phyloP scores from a whole-genome alignment of 164 flowering plant species.

The Annona cherimola region DNA sequence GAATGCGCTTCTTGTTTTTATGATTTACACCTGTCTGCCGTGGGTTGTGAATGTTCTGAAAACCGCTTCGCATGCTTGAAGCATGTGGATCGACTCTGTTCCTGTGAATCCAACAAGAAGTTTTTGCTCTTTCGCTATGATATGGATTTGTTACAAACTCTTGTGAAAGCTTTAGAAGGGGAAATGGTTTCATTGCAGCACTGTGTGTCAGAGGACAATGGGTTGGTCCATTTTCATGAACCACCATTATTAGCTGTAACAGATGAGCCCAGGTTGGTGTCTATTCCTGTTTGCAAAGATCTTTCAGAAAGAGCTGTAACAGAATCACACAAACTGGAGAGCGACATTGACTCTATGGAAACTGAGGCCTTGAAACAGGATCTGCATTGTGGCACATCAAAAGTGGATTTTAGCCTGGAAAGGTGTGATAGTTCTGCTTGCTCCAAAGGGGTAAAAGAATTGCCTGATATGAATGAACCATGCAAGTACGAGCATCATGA shows the following conservation, averaged over 20 bases:
- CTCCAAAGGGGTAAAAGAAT: constrained; percentile 1
- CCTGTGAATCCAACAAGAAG: constrained; percentile 40
- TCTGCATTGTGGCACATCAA: constrained; percentile 8
- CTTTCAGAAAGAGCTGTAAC: background rate
- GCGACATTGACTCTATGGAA: constrained; percentile 8
- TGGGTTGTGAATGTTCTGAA: constrained; percentile 62
- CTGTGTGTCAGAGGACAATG: constrained; percentile 37
- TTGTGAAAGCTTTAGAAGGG: constrained; percentile 71
- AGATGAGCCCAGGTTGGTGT: background rate
- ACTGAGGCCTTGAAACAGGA: constrained; percentile 9
- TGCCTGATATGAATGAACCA: constrained; percentile 14
- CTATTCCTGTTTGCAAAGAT: background rate
- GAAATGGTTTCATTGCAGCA: constrained; percentile 26
- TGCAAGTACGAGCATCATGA: constrained; percentile 16
- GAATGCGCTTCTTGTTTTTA: constrained; percentile 79
- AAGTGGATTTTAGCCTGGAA: background rate
- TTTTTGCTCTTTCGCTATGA: constrained; percentile 48
- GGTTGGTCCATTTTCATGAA: constrained; percentile 6
- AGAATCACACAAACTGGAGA: constrained; percentile 1
- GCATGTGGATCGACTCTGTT: constrained; percentile 52
- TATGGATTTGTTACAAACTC: constrained; percentile 38
- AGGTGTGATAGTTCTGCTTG: background rate
- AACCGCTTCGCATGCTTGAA: constrained; percentile 70
- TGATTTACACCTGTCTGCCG: constrained; percentile 71
- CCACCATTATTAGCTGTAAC: background rate